A percentile compares a stretch with the other conserved stretches of the same genome.
Conservation (phyloP, 2,329 filamentous ascomycete genomes). For the Fusarium sp. region DNA sequence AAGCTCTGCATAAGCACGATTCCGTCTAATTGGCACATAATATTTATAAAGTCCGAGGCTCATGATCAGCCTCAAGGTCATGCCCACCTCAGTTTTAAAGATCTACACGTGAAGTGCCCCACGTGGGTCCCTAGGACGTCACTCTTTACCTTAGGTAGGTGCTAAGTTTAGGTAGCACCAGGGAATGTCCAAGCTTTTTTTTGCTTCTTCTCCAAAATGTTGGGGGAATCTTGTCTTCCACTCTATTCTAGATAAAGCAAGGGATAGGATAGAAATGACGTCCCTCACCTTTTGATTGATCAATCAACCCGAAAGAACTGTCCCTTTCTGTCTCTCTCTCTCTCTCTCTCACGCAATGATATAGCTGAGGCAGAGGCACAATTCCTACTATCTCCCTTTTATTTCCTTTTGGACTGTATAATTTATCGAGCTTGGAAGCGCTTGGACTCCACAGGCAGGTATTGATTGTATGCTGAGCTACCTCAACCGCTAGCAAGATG, state of each 20-base stretch:
- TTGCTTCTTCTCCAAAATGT: constrained; percentile 35
- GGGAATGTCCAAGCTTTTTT: constrained; percentile 27
- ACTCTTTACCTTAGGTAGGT: background rate
- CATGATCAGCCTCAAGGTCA: constrained; percentile 20
- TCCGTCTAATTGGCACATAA: background rate
- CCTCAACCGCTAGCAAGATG: constrained; percentile 20
- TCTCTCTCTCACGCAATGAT: constrained; percentile 26
- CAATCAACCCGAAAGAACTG: background rate
- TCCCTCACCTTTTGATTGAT: constrained; percentile 7
- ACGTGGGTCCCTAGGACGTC: constrained; percentile 34
- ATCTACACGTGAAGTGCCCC: constrained; percentile 22
- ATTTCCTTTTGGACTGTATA: background rate
- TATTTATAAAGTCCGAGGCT: background rate
- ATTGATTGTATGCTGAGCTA: background rate
- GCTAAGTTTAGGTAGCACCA: no score
- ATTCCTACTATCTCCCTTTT: background rate
- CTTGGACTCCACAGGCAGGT: background rate
- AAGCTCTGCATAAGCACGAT: background rate
- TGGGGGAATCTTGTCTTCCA: constrained; percentile 16
- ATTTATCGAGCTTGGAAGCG: background rate
- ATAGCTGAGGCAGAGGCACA: constrained; percentile 10
- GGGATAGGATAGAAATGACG: constrained; percentile 25
- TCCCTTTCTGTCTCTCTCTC: constrained; percentile 3
- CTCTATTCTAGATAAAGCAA: background rate
- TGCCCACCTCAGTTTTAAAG: background rate